A percentile compares a stretch with the other conserved stretches of the same genome.
phyloP scores from a whole-genome alignment of 352 stramenopile species.

The Globisporangium uncinulatum region DNA sequence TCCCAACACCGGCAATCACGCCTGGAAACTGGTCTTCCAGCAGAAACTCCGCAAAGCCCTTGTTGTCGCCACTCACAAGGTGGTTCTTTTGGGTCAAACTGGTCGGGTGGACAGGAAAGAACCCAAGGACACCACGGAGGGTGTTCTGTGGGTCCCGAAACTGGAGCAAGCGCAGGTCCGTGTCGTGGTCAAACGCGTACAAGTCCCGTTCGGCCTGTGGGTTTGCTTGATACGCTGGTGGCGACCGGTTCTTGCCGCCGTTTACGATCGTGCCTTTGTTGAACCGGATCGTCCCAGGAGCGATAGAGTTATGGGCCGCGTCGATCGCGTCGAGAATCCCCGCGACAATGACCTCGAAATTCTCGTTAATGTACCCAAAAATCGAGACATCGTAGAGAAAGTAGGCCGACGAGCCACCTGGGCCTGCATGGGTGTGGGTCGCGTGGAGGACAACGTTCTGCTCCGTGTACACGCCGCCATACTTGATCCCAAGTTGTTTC shows the following conservation, averaged over 20 bases:
- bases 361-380: slow-evolving; percentile 41
- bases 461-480: slow-evolving; percentile 34
- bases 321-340: slow-evolving; percentile 63
- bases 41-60: slow-evolving; percentile 48
- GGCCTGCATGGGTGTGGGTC: slow-evolving; percentile 81
- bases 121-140: slow-evolving; percentile 58
- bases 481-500: slow-evolving; percentile 29
- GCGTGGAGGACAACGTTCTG: slow-evolving; percentile 74
- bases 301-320: slow-evolving; percentile 46
- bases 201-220: slow-evolving; percentile 39
- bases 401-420: slow-evolving; percentile 70
- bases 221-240: slow-evolving; percentile 67
- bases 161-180: slow-evolving; percentile 56
- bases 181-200: slow-evolving; percentile 63
- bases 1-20: slow-evolving; percentile 29
- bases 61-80: slow-evolving; percentile 80
- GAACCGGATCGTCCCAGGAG: slow-evolving; percentile 34
- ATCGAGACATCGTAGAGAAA: slow-evolving; percentile 60
- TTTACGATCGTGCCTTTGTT: slow-evolving; percentile 26
- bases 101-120: slow-evolving; percentile 72
- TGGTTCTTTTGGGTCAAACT: slow-evolving; percentile 71
- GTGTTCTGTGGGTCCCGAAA: slow-evolving; percentile 32
- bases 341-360: slow-evolving; percentile 57
- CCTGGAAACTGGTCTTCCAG: slow-evolving; percentile 28
- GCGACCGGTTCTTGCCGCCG: slow-evolving; percentile 65